Percentiles rank a stretch among this genome's conserved stretches.
Evolutionary conservation across 2,329 filamentous ascomycete genomes (phyloP).

Genomic region (Elsinoe australis): DNA sequence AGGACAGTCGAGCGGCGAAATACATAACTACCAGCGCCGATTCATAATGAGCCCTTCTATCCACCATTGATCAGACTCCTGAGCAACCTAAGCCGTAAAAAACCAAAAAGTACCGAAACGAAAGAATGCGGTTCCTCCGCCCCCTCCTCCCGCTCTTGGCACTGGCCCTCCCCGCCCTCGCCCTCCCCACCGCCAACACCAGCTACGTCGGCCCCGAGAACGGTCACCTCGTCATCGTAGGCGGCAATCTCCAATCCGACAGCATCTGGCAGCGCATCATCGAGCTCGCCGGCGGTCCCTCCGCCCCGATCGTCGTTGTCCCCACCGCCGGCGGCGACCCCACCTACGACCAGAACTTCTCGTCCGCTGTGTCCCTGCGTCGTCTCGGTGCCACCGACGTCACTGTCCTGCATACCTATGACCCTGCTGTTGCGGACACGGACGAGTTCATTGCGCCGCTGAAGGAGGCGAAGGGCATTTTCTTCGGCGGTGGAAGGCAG

Average conservation of each 20-base stretch:
- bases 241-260: constrained; percentile 21
- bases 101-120: background rate
- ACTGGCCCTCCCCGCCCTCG: background rate
- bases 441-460: constrained; percentile 23
- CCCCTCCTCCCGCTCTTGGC: constrained; percentile 1
- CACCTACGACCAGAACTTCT: constrained; percentile 21
- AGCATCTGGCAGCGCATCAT: constrained; percentile 23
- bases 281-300: constrained; percentile 21
- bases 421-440: constrained; percentile 21
- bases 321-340: constrained; percentile 23
- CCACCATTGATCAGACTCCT: too few relatives aligned
- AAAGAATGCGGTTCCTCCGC: too few relatives aligned
- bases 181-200: constrained; percentile 12
- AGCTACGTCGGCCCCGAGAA: constrained; percentile 20
- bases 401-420: constrained; percentile 23
- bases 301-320: constrained; percentile 21
- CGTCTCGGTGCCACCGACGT: constrained; percentile 22
- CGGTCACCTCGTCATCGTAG: constrained; percentile 22
- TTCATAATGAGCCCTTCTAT: too few relatives aligned
- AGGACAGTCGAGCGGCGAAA: background rate
- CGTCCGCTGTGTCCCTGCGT: constrained; percentile 20
- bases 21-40: too few relatives aligned
- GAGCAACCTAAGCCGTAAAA: background rate
- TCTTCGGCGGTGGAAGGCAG: constrained; percentile 24
- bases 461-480: constrained; percentile 21